Conservation (phyloP, 2,329 filamentous ascomycete genomes). For the Monosporascus sp. region DNA sequence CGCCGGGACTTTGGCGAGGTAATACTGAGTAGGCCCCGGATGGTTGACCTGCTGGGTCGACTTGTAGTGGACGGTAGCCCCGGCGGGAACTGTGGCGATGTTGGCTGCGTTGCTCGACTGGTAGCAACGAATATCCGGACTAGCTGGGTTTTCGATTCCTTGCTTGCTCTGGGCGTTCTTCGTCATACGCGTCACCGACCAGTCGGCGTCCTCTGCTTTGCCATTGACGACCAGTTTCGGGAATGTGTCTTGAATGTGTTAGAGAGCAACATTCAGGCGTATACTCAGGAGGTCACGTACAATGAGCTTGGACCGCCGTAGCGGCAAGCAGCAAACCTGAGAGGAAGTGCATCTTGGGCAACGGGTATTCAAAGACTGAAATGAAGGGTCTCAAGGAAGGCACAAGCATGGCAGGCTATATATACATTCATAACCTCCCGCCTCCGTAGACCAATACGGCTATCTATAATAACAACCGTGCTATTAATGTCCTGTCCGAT, state of each 20-base stretch:
- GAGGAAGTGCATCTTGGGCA: constrained; percentile 16
- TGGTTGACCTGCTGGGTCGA: constrained; percentile 32
- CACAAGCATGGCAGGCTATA: background rate
- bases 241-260: constrained; percentile 27
- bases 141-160: constrained; percentile 27
- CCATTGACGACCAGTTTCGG: constrained; percentile 30
- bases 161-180: constrained; percentile 31
- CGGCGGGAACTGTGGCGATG: constrained; percentile 25
- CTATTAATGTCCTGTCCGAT: too few relatives aligned
- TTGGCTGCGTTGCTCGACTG: constrained; percentile 25
- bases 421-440: background rate
- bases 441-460: too few relatives aligned
- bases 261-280: background rate
- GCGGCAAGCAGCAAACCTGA: constrained; percentile 14
- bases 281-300: constrained; percentile 6
- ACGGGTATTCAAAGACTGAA: background rate
- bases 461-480: too few relatives aligned
- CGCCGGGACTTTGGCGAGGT: constrained; percentile 31
- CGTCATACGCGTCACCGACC: constrained; percentile 30
- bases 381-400: background rate
- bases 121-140: constrained; percentile 31
- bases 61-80: constrained; percentile 28
- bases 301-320: constrained; percentile 17
- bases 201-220: constrained; percentile 27
- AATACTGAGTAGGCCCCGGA: constrained; percentile 35